Base-by-base conservation (phyloP, 169 alveolate species). In the Cyclospora cayetanensis region DNA sequence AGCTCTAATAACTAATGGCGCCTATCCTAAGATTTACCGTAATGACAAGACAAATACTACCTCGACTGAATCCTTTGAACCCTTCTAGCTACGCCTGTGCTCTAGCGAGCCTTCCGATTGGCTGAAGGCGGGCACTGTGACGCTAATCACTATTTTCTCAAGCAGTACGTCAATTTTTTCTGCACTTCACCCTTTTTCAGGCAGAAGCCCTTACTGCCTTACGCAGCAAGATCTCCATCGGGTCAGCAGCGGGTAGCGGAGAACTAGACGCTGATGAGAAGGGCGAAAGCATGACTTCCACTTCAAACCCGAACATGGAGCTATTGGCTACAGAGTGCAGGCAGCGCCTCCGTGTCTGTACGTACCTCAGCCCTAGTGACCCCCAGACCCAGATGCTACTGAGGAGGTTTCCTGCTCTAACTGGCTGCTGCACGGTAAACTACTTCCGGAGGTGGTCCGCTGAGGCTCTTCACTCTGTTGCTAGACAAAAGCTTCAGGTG, bases 341-440 rank as follows among this genome's bases (percentile, higher is more conserved):
- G 9, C 89, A 50, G 35, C 89, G 89, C 11, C 89, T 79, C 53
- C 89, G 89, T 34, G 35, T 79, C 18, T 79, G 89, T 72, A 60
- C 52, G 31, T 79, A 52, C 37, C 52, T 68, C 74, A 79, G 89
- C 52, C 89, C 89, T 27, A 79, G 89, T 35, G 46, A 79, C 34
- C 72, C 89, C 52, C 68, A 79, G 52, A 79, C 89, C 1, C 89
- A 46, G 39, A 72, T 79, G 52, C 89, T 79, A 50, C 46, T 79
- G 46, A 79, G 98, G 63, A 98, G 97, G 94, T 98, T 98, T 98
- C 99, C 99, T 22, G 98, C 99, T 42, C 95, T 99, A 55, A 97
- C 98, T 96, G 97, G 97, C 80, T 97, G 98, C 92, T 98, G 99
- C 93, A 98, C 99, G 43, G 97, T 99, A 91, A 98, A 98, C 90